Percentiles rank a stretch among this genome's conserved stretches.
These are phyloP conservation scores for Xerocomus potaroensis DNA, from an alignment of 768 basidiomycete species.

Conservation along the genomic window DNA sequence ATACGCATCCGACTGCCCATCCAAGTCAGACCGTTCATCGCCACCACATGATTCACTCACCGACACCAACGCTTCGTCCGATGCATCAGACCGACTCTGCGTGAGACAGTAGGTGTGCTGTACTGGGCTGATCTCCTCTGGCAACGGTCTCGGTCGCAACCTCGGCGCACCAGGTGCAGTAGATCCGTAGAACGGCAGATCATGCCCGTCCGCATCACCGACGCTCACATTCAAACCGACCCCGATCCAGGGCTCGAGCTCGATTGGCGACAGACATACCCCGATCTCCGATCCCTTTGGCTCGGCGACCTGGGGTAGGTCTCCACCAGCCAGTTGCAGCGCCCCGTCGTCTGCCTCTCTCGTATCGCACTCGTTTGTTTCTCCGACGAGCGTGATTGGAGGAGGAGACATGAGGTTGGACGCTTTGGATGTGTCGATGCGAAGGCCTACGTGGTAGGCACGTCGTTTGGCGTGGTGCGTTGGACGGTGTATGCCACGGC, in stretches of 20 bases:
- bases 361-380: neutral
- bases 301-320: neutral
- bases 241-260: too few relatives aligned
- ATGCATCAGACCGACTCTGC: too few relatives aligned
- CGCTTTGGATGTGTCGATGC: conserved; percentile 41
- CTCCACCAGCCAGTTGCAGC: neutral
- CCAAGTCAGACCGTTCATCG: neutral
- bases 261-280: conserved; percentile 1
- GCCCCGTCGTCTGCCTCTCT: neutral
- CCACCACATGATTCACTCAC: neutral
- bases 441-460: conserved; percentile 42
- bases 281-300: neutral
- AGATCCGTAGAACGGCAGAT: neutral
- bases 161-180: conserved; percentile 24
- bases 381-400: conserved; percentile 16
- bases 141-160: conserved; percentile 15
- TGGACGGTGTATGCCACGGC: conserved; percentile 33
- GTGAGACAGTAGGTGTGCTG: too few relatives aligned
- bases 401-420: conserved; percentile 36
- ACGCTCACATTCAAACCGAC: neutral
- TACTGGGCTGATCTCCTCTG: conserved; percentile 7
- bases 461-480: conserved; percentile 47
- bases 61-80: neutral
- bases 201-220: neutral
- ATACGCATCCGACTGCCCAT: neutral